Evolutionary conservation across 1,139 yeast genomes (phyloP).

Genomic region (Sugiyamaella japonica): DNA sequence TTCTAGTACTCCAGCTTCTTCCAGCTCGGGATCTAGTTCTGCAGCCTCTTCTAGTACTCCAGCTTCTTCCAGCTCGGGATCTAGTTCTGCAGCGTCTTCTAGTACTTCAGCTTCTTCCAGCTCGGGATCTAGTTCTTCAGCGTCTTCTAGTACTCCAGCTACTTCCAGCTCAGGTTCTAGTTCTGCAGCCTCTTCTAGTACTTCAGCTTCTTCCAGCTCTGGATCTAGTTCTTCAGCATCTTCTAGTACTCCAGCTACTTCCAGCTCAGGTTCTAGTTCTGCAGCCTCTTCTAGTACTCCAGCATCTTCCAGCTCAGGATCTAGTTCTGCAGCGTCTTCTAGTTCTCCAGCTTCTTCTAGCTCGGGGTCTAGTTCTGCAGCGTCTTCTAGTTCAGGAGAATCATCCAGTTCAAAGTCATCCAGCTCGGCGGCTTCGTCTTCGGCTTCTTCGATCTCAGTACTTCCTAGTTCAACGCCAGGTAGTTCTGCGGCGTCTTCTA

Average conservation of each 20-base stretch:
- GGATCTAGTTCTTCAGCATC: no score
- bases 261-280: no score
- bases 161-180: neutral
- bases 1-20: constrained; percentile 7
- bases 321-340: neutral
- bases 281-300: neutral
- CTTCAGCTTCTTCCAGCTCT: neutral
- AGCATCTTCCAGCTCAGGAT: neutral
- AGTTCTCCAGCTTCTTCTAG: neutral
- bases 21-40: constrained; percentile 5
- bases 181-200: constrained; percentile 3
- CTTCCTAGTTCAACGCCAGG: no score
- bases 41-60: neutral
- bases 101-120: neutral
- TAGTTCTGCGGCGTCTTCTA: neutral
- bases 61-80: constrained; percentile 16
- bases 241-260: constrained; percentile 20
- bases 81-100: constrained; percentile 8
- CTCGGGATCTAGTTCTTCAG: neutral
- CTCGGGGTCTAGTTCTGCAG: no score
- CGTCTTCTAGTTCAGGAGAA: no score
- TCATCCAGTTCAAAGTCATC: no score
- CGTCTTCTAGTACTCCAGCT: constrained; percentile 8
- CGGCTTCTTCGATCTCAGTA: no score
- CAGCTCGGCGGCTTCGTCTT: no score